Evolutionary conservation across 2,329 filamentous ascomycete genomes (phyloP), one percentile per base, ranked within the genome.

Genomic region (Pestalotiopsis sp.): DNA sequence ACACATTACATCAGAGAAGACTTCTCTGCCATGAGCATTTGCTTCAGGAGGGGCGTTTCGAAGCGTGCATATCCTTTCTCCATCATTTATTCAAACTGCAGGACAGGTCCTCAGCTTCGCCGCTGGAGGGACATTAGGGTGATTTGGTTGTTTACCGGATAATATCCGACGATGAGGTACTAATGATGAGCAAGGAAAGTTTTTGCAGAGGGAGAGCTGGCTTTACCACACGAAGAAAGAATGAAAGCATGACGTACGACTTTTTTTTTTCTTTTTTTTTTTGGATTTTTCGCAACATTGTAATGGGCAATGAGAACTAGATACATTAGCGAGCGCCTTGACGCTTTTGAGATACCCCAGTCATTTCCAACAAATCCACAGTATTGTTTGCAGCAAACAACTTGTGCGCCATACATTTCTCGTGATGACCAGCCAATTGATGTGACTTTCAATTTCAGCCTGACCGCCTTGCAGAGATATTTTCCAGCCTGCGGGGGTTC

Each of bases 271-370:
- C 4, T 40, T 61, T 31, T 13, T 31, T 25, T 25, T 25, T 31
- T 36, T 7, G 56, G 5, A 25, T 25, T 59, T 20, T 13, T 25
- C 12, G 59, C 59, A 17, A 4, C 5, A 40, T 36, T 27, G 59
- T 14, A 20, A 38, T 36, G 31, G n/a, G 23, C 11, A 56, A 31
- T 45, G 49, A n/a, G n/a, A 36, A 45, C 23, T 31, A 20, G 13
- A 25, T 66, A 41, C 23, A 25, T 66, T 58, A 66, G 64, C 58
- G 63, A 68, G 67, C 67, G 67, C 56, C 45, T 63, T 17, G 59
- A 40, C 64, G 58, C 52, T 56, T 45, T 66, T 62, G 40, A 68
- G 62, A 68, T 68, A 68, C 67, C 67, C 67, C 67, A 66, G 67
- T 68, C 67, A 38, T 68, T 68, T 66, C 67, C 23, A 62, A 66